Percentiles rank a stretch among this genome's conserved stretches.
Conservation (phyloP, 1,139 yeast genomes). For the Blastobotrys buckinghamii region DNA sequence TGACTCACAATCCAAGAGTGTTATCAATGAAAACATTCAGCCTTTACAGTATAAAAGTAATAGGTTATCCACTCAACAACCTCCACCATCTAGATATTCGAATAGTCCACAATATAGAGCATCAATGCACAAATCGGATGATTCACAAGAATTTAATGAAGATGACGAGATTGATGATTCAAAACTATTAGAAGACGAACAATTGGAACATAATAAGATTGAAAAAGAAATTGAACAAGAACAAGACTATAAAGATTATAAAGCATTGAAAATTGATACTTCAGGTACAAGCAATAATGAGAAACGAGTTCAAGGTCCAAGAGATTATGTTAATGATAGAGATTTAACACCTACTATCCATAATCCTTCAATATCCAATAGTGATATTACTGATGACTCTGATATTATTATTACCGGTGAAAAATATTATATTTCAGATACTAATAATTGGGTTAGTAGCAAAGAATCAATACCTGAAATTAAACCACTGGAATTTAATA, state of each 20-base stretch:
- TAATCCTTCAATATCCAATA: neutral
- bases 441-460: neutral
- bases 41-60: conserved; percentile 7
- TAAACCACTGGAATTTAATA: neutral
- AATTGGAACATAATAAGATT: neutral
- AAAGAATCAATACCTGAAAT: neutral
- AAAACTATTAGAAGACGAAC: too few species aligned
- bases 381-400: conserved; percentile 5
- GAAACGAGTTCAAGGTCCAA: conserved; percentile 5
- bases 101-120: conserved; percentile 5
- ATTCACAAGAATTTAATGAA: neutral
- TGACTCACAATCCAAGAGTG: neutral
- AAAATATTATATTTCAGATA: neutral
- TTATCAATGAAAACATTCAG: neutral
- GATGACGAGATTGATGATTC: neutral
- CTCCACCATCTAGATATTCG: conserved; percentile 6
- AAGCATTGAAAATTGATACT: neutral
- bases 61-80: neutral
- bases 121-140: neutral
- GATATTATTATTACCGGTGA: conserved; percentile 10
- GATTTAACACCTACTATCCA: neutral
- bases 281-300: neutral
- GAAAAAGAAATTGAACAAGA: neutral
- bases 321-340: neutral
- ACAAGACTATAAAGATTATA: neutral